Base-by-base conservation (phyloP, 305 asterid species). In the Fraxinus albicans region DNA sequence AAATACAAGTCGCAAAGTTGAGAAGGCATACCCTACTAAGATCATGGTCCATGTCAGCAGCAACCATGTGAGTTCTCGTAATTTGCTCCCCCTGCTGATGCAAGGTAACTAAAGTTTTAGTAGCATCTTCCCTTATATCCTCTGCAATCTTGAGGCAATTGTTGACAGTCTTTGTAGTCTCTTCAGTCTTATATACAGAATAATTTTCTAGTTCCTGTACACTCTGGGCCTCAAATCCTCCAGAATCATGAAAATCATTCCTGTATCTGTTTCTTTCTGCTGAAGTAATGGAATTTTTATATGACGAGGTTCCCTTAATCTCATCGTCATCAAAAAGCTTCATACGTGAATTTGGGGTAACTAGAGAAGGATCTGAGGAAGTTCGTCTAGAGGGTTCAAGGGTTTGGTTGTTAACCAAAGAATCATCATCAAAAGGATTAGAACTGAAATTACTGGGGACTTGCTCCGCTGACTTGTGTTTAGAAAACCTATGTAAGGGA, bases 61-160 rank as follows among this genome's bases (percentile, higher is more conserved):
- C 98, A 84, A 84, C 87, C 85, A 82, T 77, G 87, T 96, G 98
- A 13, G 96, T 91, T 86, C 92, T 88, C 2, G 94, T 88, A 85
- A 96, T 94, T 83, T 95, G 98, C 88, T 96, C 98, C 67, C 99
- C 98, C 87, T 96, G 99, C 63, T 95, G 98, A 89, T 96, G 98
- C 86, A 96, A 79, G 77, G 89, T 89, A 23, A 92, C 92, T 88
- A 95, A 76, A 67, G 98, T 96, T 85, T 91, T 94, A 74, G 98
- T 91, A 70, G 97, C 98, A 85, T 88, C 96, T 88, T 95, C 97
- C 88, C 98, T 88, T n/a, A 96, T 95, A 80, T 93, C 98, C 88
- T 93, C 98, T 3, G 98, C 98, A 87, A 95, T 90, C 93, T 90
- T 96, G 84, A 96, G 89, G 86, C 97, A 92, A 79, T 85, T 84